phyloP scores from a whole-genome alignment of 2,329 filamentous ascomycete species.

The Botryotinia narcissicola region DNA sequence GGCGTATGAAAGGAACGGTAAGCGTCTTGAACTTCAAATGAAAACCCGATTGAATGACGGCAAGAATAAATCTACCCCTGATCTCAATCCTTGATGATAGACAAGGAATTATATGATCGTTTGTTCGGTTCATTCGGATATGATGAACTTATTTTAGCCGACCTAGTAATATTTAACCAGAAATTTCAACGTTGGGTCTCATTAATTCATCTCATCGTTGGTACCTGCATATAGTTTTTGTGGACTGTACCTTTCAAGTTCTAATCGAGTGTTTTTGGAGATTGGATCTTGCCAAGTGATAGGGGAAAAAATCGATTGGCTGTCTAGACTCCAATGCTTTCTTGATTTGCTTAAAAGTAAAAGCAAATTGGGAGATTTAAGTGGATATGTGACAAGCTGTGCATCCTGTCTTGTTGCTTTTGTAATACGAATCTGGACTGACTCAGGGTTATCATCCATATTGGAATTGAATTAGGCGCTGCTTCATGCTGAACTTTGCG shows the following conservation, averaged over 20 bases:
- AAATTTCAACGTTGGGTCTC: constrained; percentile 7
- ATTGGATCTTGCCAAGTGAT: constrained; percentile 10
- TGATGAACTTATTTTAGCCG: background rate
- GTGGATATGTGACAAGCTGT: background rate
- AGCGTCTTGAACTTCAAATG: background rate
- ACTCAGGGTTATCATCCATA: background rate
- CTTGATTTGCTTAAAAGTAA: no score
- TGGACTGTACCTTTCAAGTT: background rate
- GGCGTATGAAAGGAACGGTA: constrained; percentile 12
- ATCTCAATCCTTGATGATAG: background rate
- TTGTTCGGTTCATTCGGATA: constrained; percentile 3
- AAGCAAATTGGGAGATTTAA: background rate
- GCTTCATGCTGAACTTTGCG: background rate
- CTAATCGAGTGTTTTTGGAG: background rate
- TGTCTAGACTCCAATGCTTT: constrained; percentile 3
- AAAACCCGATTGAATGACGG: background rate
- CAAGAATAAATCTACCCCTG: constrained; percentile 2
- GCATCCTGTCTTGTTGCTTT: background rate
- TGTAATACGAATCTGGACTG: background rate
- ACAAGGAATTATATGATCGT: constrained; percentile 4
- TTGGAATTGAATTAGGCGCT: background rate
- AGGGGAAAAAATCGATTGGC: background rate
- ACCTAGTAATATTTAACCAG: background rate
- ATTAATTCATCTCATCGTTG: background rate
- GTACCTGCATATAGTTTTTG: background rate